Percentiles rank a stretch among this genome's conserved stretches.
These are phyloP conservation scores for Myriosclerotinia scirpicola DNA, from an alignment of 2,329 filamentous ascomycete species.

Conservation along the genomic window DNA sequence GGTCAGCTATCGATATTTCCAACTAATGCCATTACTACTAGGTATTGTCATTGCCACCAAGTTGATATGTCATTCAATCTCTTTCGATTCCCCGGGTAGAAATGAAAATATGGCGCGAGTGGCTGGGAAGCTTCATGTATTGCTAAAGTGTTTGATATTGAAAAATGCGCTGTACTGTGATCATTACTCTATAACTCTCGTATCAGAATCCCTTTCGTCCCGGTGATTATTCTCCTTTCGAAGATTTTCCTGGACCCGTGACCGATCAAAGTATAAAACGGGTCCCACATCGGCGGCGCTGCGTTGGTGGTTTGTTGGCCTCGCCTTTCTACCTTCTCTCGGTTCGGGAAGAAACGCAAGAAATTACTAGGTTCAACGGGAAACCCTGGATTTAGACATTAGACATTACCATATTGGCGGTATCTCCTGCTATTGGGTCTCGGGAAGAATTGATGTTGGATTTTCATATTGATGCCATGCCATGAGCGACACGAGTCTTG, in stretches of 20 bases:
- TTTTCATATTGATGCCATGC: constrained; percentile 4
- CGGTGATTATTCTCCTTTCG: constrained; percentile 6
- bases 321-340: not conserved
- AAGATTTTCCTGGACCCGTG: constrained; percentile 15
- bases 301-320: constrained; percentile 10
- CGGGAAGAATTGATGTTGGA: not conserved
- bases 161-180: not conserved
- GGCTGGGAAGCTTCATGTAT: not conserved
- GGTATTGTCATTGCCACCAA: not conserved
- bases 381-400: constrained; percentile 15
- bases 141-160: not conserved
- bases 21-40: not conserved
- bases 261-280: constrained; percentile 17
- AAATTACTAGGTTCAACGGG: not conserved
- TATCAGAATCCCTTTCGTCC: not conserved
- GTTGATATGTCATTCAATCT: not conserved
- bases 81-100: not conserved
- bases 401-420: constrained; percentile 19
- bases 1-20: not conserved
- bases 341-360: constrained; percentile 11
- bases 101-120: not conserved
- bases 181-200: not conserved
- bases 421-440: constrained; percentile 18
- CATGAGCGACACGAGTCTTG: constrained; percentile 19
- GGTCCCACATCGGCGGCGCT: constrained; percentile 14